A percentile compares a stretch with the other conserved stretches of the same genome.
These are phyloP conservation scores for Boechera retrofracta DNA, from an alignment of 345 rosid genomes.

Conservation along the genomic window DNA sequence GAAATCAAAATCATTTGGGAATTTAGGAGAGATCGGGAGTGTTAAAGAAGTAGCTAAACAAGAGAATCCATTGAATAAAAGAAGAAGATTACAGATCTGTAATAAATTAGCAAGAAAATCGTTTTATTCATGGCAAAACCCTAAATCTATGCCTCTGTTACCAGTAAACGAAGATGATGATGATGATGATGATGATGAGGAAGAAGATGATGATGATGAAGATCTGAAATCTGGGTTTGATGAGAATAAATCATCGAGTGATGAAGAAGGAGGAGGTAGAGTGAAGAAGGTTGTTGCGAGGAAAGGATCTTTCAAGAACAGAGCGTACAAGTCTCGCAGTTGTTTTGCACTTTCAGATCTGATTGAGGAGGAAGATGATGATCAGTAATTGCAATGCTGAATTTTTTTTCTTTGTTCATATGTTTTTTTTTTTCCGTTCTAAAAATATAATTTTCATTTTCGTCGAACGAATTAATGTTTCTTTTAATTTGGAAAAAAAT, in stretches of 20 bases:
- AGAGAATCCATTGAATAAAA: constrained; percentile 84
- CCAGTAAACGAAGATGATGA: constrained; percentile 55
- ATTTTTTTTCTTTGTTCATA: constrained; percentile 42
- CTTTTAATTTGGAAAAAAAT: constrained; percentile 24
- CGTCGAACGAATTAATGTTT: constrained; percentile 37
- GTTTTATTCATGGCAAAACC: constrained; percentile 66
- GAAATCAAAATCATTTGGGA: constrained; percentile 84
- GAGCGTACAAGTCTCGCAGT: constrained; percentile 57
- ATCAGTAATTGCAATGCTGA: constrained; percentile 34
- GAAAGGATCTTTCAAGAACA: constrained; percentile 41
- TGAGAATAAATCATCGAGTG: constrained; percentile 41
- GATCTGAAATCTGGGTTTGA: constrained; percentile 37
- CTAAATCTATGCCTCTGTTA: constrained; percentile 87
- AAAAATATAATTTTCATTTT: constrained; percentile 24
- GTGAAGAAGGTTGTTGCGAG: neutral
- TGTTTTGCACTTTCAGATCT: constrained; percentile 77
- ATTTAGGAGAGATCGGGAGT: constrained; percentile 58
- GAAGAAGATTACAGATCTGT: constrained; percentile 66
- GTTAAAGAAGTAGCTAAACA: constrained; percentile 72
- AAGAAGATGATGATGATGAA: constrained; percentile 38
- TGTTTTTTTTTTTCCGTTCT: constrained; percentile 9
- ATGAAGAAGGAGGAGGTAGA: constrained; percentile 12
- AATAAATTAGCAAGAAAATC: constrained; percentile 57
- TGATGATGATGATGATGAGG: neutral
- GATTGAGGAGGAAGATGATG: constrained; percentile 55